phyloP scores from a whole-genome alignment of 1,284 basidiomycete species.

The Ceratobasidium sp. region DNA sequence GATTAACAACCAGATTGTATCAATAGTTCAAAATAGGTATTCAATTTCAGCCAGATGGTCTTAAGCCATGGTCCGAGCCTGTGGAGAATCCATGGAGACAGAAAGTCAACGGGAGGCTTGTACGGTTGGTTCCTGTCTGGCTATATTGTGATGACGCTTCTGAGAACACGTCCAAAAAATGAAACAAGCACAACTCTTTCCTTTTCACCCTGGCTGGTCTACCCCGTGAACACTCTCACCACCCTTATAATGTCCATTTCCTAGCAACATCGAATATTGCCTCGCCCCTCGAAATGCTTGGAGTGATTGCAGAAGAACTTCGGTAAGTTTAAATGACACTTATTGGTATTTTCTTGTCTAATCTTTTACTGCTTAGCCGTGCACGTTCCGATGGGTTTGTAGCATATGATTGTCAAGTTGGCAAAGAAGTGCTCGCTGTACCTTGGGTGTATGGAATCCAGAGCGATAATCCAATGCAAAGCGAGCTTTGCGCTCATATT shows the following conservation, averaged over 20 bases:
- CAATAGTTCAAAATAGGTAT: too few species aligned
- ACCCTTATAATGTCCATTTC: conserved; percentile 56
- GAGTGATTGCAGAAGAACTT: conserved; percentile 53
- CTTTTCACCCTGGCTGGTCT: conserved; percentile 55
- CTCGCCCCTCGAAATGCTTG: conserved; percentile 59
- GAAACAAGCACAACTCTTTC: conserved; percentile 60
- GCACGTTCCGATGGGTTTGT: conserved; percentile 50
- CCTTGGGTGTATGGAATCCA: conserved; percentile 55
- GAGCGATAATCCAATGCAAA: conserved; percentile 62
- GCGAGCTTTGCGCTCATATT: conserved; percentile 59
- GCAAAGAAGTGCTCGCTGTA: conserved; percentile 54
- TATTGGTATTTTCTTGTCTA: background rate
- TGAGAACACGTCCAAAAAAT: conserved; percentile 59
- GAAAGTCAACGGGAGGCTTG: background rate
- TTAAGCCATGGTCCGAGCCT: background rate
- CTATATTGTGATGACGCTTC: conserved; percentile 61
- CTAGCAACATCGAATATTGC: conserved; percentile 58
- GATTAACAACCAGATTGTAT: too few species aligned
- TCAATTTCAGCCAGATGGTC: background rate
- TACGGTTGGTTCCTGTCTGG: conserved; percentile 51
- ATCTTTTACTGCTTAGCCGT: background rate
- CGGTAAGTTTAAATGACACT: conserved; percentile 46
- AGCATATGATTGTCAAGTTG: conserved; percentile 53
- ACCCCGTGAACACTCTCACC: conserved; percentile 47
- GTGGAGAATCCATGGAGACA: background rate